Percentiles rank a stretch among this genome's conserved stretches.
Evolutionary conservation across 192 early-diverging fungal species (phyloP).

Genomic region (Backusella circina): DNA sequence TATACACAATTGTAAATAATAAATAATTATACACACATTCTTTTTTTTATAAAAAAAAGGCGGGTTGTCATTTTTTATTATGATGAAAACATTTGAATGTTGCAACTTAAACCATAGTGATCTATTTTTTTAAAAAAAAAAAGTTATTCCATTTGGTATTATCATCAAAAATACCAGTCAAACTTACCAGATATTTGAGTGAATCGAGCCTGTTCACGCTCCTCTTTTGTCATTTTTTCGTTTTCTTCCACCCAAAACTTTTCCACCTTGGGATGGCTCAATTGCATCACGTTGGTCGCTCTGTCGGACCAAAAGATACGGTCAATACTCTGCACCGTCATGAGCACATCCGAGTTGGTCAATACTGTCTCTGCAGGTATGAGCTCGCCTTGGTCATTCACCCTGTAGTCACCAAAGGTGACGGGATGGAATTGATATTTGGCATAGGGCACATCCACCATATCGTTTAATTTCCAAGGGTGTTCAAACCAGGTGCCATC

Average conservation of each 20-base stretch:
- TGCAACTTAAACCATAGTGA: slow-evolving; percentile 42
- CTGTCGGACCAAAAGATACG: slow-evolving; percentile 22
- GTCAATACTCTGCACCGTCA: slow-evolving; percentile 36
- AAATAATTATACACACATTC: not conserved
- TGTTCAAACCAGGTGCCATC: not conserved
- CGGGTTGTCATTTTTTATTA: not conserved
- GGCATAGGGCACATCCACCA: slow-evolving; percentile 54
- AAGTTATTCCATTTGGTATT: too few relatives aligned
- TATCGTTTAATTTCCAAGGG: not conserved
- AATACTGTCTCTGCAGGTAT: slow-evolving; percentile 57
- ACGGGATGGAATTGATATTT: slow-evolving; percentile 66
- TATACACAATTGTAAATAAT: not conserved
- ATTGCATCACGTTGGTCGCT: not conserved
- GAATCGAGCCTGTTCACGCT: slow-evolving; percentile 15
- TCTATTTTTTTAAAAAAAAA: slow-evolving; percentile 24
- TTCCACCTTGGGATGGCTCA: slow-evolving; percentile 4
- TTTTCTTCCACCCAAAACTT: slow-evolving; percentile 29
- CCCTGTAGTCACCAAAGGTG: slow-evolving; percentile 68
- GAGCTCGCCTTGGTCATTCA: slow-evolving; percentile 38
- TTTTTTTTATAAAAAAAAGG: not conserved
- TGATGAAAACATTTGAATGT: not conserved
- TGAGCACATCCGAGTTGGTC: slow-evolving; percentile 47
- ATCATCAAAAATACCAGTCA: not conserved
- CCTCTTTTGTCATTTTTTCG: slow-evolving; percentile 8
- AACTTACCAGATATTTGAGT: slow-evolving; percentile 42